Base-by-base conservation (phyloP, 2,329 filamentous ascomycete species). In the Ustulina deusta region DNA sequence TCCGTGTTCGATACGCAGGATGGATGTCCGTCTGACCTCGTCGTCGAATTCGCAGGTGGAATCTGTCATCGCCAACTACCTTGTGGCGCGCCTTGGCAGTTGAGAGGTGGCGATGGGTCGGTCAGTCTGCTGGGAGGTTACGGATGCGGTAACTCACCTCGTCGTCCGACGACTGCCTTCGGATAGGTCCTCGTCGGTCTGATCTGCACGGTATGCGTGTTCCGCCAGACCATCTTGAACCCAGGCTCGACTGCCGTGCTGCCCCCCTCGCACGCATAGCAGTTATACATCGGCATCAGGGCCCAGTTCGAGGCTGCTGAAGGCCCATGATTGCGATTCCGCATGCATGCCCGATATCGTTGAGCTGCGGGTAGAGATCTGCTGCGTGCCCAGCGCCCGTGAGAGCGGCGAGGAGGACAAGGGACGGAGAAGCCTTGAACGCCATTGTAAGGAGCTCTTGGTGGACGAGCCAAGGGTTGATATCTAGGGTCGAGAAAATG, bases 161-260 rank as follows among this genome's bases (percentile, higher is more conserved):
- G 64, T 63, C n/a, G 42, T 22, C n/a, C n/a, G n/a, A n/a, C n/a
- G n/a, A n/a, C n/a, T n/a, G n/a, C n/a, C n/a, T n/a, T n/a, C 17
- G 64, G 58, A 58, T 59, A 66, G 7, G 59, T 58, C 64, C 64
- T 63, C 1, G 58, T 62, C 29, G 62, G 64, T 48, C 59, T 36
- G 13, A 66, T 54, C n/a, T 66, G 36, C 2, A 63, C 6, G 17
- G 25, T 36, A 25, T 66, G 64, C 6, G 51, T 36, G 22, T 66
- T 58, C 64, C 64, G 63, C 64, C 64, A 66, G 3, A 66, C 58
- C 58, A 66, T 44, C 64, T 38, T 54, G 22, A 66, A 66, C 59
- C 63, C 58, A 0, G 64, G 62, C 64, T 46, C 58, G 20, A 66
- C 64, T 22, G 49, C 52, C 6, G 4, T 3, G 20, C 59, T 58